These are phyloP conservation scores for Cordyceps sp. DNA, from an alignment of 2,329 filamentous ascomycete species.

Conservation along the genomic window DNA sequence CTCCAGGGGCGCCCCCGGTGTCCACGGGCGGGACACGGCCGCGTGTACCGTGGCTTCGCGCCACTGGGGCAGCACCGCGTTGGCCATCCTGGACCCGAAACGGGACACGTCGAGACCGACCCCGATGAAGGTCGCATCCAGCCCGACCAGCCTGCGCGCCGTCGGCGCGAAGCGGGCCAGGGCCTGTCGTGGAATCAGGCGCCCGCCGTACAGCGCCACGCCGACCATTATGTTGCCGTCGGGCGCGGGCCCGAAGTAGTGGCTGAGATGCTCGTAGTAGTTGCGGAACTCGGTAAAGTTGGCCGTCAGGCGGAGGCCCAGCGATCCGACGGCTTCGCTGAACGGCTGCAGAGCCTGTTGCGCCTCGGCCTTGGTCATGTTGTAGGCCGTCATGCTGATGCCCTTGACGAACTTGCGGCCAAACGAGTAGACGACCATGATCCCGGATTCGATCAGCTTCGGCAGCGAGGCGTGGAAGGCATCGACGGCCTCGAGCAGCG, in stretches of 20 bases:
- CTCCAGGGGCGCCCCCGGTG: slow-evolving; percentile 9
- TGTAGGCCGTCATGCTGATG: slow-evolving; percentile 26
- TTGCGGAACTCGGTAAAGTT: slow-evolving; percentile 7
- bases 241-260: slow-evolving; percentile 22
- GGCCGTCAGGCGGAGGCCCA: slow-evolving; percentile 4
- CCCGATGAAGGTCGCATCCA: slow-evolving; percentile 12
- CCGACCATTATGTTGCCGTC: slow-evolving; percentile 15
- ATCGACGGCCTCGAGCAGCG: not conserved
- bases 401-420: slow-evolving; percentile 24
- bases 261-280: slow-evolving; percentile 25
- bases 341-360: slow-evolving; percentile 12
- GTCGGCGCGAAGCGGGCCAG: slow-evolving; percentile 7
- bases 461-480: slow-evolving; percentile 10
- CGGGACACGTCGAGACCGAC: slow-evolving; percentile 11
- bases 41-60: slow-evolving; percentile 16
- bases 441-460: slow-evolving; percentile 27
- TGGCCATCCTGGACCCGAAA: slow-evolving; percentile 10
- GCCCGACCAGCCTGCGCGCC: slow-evolving; percentile 5
- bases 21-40: slow-evolving; percentile 11
- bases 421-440: slow-evolving; percentile 27
- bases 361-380: slow-evolving; percentile 21
- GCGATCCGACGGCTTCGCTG: slow-evolving; percentile 4
- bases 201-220: slow-evolving; percentile 18
- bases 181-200: slow-evolving; percentile 21
- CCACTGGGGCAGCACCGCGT: slow-evolving; percentile 26